These are phyloP conservation scores for Plectosphaerella sp. DNA, from an alignment of 2,329 filamentous ascomycete genomes.

Conservation along the genomic window DNA sequence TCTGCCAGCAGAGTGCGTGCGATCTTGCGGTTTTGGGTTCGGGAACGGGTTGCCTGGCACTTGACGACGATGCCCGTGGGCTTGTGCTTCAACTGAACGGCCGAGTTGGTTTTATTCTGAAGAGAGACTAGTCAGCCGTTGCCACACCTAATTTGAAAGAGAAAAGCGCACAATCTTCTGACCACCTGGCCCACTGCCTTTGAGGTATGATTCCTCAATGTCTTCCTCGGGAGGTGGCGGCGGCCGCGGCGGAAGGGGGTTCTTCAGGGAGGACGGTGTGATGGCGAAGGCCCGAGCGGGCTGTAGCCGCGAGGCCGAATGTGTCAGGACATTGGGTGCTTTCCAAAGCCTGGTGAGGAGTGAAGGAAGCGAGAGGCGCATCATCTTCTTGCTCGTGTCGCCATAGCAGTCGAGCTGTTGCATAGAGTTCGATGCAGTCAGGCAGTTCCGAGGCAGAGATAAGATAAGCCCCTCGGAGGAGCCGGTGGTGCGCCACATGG, in stretches of 20 bases:
- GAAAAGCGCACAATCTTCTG: slow-evolving; percentile 74
- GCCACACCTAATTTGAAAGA: not conserved
- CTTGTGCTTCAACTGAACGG: slow-evolving; percentile 85
- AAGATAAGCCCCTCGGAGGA: not conserved
- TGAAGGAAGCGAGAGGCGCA: not conserved
- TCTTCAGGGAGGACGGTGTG: slow-evolving; percentile 28
- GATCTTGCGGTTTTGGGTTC: slow-evolving; percentile 80
- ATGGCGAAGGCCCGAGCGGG: slow-evolving; percentile 22
- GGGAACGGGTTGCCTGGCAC: slow-evolving; percentile 84
- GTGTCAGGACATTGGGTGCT: slow-evolving; percentile 3
- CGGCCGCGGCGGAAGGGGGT: slow-evolving; percentile 71
- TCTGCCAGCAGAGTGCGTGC: slow-evolving; percentile 75
- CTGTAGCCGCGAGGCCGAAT: not conserved
- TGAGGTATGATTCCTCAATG: slow-evolving; percentile 80
- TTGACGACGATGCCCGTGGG: slow-evolving; percentile 93
- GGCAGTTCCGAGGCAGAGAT: not conserved
- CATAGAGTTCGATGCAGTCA: not conserved
- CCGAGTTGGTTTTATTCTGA: slow-evolving; percentile 93
- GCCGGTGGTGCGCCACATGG: no score
- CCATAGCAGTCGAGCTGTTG: slow-evolving; percentile 2
- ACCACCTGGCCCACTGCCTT: slow-evolving; percentile 86
- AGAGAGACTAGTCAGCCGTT: not conserved
- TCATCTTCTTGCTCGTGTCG: slow-evolving; percentile 6
- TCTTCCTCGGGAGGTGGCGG: slow-evolving; percentile 70
- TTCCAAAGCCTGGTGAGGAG: not conserved